Evolutionary conservation across 2,329 filamentous ascomycete genomes (phyloP), one percentile per base, ranked within the genome.

Genomic region (Ophiosphaerella korrae): DNA sequence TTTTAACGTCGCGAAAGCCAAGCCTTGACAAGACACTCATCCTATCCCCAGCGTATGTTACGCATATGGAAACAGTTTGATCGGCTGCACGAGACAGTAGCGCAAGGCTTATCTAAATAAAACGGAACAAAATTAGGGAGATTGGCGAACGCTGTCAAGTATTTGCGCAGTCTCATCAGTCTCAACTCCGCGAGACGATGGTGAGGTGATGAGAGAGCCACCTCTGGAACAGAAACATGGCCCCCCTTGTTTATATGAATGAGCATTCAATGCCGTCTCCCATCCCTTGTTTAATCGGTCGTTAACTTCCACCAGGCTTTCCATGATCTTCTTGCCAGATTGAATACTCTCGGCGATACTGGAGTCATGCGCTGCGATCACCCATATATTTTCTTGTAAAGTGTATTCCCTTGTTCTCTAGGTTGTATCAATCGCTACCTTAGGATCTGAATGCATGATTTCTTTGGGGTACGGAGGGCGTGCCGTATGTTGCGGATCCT

Each of bases 331-430:
- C 45, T 53, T 44, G 2, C 56, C 62, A 3, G 56, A 42, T 18
- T 50, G 42, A 32, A 71, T 63, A 1, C 44, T 48, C 26, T 68
- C 57, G 3, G 64, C 63, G 16, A 69, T 50, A 40, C 58, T 69
- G 26, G 58, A 63, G 24, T 72, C 68, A 43, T 72, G 69, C 7
- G 68, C 69, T 8, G 61, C 67, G 42, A 70, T 42, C 5, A 71
- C 65, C 65, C 66, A 71, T 3, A 71, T 39, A 23, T 69, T 64
- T 0, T 62, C 56, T 31, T 53, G 60, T 26, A 57, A 44, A 1
- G 64, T 57, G 41, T 62, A 64, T 2, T 50, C 53, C 33, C 53
- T 64, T 5, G 66, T 62, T 3, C 68, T 56, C 9, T 45, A 50
- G 29, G 71, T 67, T 1, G 60, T 68, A 7, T 69, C 49, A 7